Evolutionary conservation across 345 rosid species (phyloP).

Genomic region (Pugionium cornutum): DNA sequence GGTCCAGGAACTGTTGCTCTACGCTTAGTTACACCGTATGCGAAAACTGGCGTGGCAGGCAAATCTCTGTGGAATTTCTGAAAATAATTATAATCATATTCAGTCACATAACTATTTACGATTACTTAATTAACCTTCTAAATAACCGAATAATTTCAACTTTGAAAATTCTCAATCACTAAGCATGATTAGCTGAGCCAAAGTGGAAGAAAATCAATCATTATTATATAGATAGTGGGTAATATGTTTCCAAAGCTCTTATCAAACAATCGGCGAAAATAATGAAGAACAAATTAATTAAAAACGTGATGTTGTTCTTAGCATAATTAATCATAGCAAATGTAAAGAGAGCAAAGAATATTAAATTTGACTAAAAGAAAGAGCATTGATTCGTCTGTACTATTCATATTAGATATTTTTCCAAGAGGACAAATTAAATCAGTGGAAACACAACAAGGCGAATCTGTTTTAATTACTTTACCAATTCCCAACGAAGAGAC

Average conservation of each 20-base stretch:
- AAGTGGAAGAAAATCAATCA: constrained; percentile 18
- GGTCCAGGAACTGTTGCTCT: constrained; percentile 88
- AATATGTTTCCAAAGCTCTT: constrained; percentile 11
- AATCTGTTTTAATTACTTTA: constrained; percentile 31
- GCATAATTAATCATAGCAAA: neutral
- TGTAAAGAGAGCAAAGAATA: constrained; percentile 7
- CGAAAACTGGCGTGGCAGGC: constrained; percentile 79
- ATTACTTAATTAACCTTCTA: no score
- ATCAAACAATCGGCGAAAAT: neutral
- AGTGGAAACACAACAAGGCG: constrained; percentile 10
- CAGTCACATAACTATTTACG: neutral
- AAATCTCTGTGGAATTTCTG: constrained; percentile 93
- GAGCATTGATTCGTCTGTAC: constrained; percentile 20
- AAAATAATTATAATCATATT: neutral
- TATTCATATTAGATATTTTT: constrained; percentile 13
- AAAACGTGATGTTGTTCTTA: neutral
- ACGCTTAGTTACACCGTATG: constrained; percentile 62
- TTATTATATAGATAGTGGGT: constrained; percentile 16
- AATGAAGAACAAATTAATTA: neutral
- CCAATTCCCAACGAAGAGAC: constrained; percentile 19
- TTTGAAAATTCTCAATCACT: constrained; percentile 1
- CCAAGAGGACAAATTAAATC: constrained; percentile 22
- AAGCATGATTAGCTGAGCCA: constrained; percentile 9
- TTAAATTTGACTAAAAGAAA: constrained; percentile 7
- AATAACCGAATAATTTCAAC: neutral